phyloP scores from a whole-genome alignment of 176 grass and related monocot genomes.

The Puya raimondii region DNA sequence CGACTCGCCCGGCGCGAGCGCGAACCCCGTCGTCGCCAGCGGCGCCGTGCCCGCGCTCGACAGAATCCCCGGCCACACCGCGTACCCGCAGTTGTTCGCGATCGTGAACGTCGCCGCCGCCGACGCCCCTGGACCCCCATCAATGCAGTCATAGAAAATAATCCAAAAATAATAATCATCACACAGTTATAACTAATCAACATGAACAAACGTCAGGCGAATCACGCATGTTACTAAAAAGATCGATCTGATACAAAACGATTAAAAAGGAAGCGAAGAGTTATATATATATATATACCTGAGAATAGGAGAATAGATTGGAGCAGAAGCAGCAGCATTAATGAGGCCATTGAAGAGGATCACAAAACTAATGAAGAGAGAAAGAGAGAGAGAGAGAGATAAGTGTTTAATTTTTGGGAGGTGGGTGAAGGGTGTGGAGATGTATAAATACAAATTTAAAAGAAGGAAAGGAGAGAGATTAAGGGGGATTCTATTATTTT shows the following conservation, averaged over 20 bases:
- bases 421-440: background rate
- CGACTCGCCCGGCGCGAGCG: conserved; percentile 42
- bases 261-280: background rate
- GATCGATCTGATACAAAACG: background rate
- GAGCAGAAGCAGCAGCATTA: conserved; percentile 1
- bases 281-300: background rate
- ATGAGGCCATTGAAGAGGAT: conserved; percentile 22
- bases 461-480: conserved; percentile 10
- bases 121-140: conserved; percentile 7
- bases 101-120: conserved; percentile 56
- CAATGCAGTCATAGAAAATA: background rate
- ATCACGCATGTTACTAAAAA: conserved; percentile 1
- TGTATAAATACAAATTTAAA: conserved; percentile 8
- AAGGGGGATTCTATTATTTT: conserved; percentile 7
- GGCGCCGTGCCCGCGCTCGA: conserved; percentile 38
- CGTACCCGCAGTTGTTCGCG: conserved; percentile 43
- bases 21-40: conserved; percentile 48
- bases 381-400: background rate
- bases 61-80: conserved; percentile 58
- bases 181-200: background rate
- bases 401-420: conserved; percentile 9
- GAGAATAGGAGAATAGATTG: background rate
- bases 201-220: background rate
- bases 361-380: background rate
- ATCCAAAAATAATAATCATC: background rate